Evolutionary conservation across 2,329 filamentous ascomycete genomes (phyloP).

Genomic region (Cadophora sp.): DNA sequence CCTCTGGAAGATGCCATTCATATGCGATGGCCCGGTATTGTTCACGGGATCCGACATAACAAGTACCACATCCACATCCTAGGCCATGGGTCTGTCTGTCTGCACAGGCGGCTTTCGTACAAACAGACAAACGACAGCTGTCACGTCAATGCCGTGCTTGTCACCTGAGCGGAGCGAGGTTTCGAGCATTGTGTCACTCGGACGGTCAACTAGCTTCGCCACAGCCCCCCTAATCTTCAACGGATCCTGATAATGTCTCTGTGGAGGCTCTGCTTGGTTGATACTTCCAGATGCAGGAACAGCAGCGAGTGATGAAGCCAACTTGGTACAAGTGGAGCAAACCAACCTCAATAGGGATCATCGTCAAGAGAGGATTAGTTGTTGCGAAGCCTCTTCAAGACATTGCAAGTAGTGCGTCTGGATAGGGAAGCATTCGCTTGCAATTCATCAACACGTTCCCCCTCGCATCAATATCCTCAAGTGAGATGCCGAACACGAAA

Average conservation of each 20-base stretch:
- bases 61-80: conserved; percentile 13
- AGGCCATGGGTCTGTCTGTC: neutral
- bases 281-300: neutral
- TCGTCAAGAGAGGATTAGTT: neutral
- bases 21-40: conserved; percentile 20
- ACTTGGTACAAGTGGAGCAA: neutral
- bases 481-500: neutral
- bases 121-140: conserved; percentile 30
- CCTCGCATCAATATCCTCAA: neutral
- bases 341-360: neutral
- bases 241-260: neutral
- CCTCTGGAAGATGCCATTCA: conserved; percentile 2
- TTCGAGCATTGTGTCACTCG: conserved; percentile 21
- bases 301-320: neutral
- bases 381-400: neutral
- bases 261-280: neutral
- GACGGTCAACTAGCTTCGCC: conserved; percentile 23
- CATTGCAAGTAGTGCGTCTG: neutral
- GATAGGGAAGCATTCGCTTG: neutral
- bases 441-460: neutral
- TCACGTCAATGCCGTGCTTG: conserved; percentile 21
- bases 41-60: conserved; percentile 18
- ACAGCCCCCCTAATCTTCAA: conserved; percentile 21
- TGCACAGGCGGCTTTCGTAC: conserved; percentile 3
- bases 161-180: conserved; percentile 33